These are phyloP conservation scores for Yamadazyma epiphylla DNA, from an alignment of 1,139 yeast genomes.

Conservation along the genomic window DNA sequence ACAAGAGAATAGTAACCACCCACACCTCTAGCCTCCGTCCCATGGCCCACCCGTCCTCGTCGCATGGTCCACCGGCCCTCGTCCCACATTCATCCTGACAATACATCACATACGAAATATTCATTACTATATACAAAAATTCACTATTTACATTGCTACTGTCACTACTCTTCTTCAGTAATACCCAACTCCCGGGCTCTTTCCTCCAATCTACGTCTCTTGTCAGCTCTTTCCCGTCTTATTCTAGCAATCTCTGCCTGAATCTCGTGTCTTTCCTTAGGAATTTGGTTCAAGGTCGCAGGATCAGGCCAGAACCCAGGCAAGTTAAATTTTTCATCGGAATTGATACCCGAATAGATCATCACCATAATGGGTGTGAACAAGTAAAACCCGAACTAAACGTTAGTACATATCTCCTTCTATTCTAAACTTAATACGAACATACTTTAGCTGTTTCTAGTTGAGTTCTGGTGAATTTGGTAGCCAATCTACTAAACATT, in stretches of 20 bases:
- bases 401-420: slow-evolving; percentile 17
- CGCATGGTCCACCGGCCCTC: no score
- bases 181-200: slow-evolving; percentile 68
- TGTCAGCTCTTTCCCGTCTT: slow-evolving; percentile 68
- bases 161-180: slow-evolving; percentile 23
- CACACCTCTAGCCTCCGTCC: no score
- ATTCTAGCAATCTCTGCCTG: slow-evolving; percentile 88
- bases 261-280: slow-evolving; percentile 89
- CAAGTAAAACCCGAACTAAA: slow-evolving; percentile 76
- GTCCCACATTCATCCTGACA: no score
- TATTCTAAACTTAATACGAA: slow-evolving; percentile 7
- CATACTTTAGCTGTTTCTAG: slow-evolving; percentile 67
- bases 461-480: slow-evolving; percentile 51
- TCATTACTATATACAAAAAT: slow-evolving; percentile 1
- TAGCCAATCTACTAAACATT: slow-evolving; percentile 23
- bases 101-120: neutral
- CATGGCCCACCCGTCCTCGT: no score
- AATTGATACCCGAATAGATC: slow-evolving; percentile 89
- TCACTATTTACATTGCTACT: slow-evolving; percentile 2
- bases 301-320: slow-evolving; percentile 99
- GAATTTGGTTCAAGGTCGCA: slow-evolving; percentile 81
- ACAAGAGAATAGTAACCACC: no score
- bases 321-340: slow-evolving; percentile 82
- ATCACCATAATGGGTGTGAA: slow-evolving; percentile 83
- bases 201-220: slow-evolving; percentile 69